A percentile compares a stretch with the other conserved stretches of the same genome.
Conservation (phyloP, 768 basidiomycete species). For the Hebeloma cylindrosporum region DNA sequence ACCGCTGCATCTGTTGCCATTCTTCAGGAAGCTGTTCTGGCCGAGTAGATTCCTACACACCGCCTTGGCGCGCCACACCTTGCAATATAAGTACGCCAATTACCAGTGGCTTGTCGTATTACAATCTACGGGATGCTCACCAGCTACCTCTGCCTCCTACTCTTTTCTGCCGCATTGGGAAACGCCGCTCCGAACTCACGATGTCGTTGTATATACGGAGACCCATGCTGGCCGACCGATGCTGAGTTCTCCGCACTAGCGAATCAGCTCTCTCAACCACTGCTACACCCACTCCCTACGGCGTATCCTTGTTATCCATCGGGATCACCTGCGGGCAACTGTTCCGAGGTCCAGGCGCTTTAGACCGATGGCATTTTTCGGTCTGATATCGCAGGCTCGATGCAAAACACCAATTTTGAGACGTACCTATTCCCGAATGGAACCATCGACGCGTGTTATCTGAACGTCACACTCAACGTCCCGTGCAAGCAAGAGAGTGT, state of each 20-base stretch:
- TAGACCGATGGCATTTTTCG: conserved; percentile 40
- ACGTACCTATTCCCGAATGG: conserved; percentile 39
- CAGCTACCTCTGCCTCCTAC: too few relatives aligned
- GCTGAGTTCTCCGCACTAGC: conserved; percentile 33
- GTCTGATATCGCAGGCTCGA: conserved; percentile 38
- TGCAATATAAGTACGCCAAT: too few relatives aligned
- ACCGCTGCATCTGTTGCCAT: too few relatives aligned
- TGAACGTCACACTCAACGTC: conserved; percentile 40
- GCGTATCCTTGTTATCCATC: conserved; percentile 43
- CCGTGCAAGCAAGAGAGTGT: conserved; percentile 47
- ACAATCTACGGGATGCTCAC: too few relatives aligned
- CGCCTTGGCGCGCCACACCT: too few relatives aligned
- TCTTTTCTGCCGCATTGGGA: neutral
- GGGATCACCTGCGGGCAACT: conserved; percentile 36
- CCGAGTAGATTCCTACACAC: too few relatives aligned
- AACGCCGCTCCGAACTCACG: neutral
- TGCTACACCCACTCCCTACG: conserved; percentile 41
- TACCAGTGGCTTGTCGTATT: too few relatives aligned
- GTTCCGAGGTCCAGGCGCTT: conserved; percentile 29
- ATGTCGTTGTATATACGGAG: conserved; percentile 41
- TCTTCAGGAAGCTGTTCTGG: too few relatives aligned
- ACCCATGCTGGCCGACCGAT: conserved; percentile 44
- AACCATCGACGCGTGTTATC: conserved; percentile 51
- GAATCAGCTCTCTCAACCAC: conserved; percentile 41
- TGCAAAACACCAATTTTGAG: conserved; percentile 34